Evolutionary conservation across 2,329 filamentous ascomycete species (phyloP).

Genomic region (Immersiporthe knoxdaviesiana): DNA sequence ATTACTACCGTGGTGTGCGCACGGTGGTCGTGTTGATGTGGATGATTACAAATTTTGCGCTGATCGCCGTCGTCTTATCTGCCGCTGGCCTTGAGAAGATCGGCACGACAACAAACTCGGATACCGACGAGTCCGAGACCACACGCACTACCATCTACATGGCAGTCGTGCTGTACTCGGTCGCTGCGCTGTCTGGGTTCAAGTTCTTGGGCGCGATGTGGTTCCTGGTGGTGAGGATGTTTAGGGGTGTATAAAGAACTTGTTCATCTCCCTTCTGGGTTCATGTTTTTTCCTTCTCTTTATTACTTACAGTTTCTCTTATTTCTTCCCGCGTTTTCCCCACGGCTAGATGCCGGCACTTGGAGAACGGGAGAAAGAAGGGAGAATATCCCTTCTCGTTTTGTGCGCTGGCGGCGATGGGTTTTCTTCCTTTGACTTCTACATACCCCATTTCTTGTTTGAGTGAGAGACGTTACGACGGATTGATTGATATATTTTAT

Average conservation of each 20-base stretch:
- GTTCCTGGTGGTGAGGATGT: slow-evolving; percentile 90
- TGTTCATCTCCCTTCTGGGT: not conserved
- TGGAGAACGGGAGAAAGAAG: not conserved
- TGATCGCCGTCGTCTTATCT: slow-evolving; percentile 84
- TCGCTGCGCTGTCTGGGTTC: slow-evolving; percentile 81
- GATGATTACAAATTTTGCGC: slow-evolving; percentile 95
- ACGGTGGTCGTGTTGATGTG: slow-evolving; percentile 89
- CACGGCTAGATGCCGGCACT: not conserved
- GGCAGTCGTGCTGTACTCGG: slow-evolving; percentile 84
- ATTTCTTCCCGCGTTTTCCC: not conserved
- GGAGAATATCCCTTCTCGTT: slow-evolving; percentile 14
- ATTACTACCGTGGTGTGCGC: slow-evolving; percentile 97
- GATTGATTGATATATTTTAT: slow-evolving; percentile 6
- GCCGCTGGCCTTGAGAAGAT: slow-evolving; percentile 79
- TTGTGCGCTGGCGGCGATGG: slow-evolving; percentile 7
- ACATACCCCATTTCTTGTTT: slow-evolving; percentile 7
- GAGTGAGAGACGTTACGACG: slow-evolving; percentile 10
- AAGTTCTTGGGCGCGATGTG: slow-evolving; percentile 87
- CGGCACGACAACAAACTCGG: slow-evolving; percentile 17
- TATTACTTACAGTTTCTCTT: not conserved
- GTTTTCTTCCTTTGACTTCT: slow-evolving; percentile 14
- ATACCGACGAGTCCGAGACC: slow-evolving; percentile 42
- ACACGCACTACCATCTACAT: slow-evolving; percentile 78
- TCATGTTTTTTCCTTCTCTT: not conserved
- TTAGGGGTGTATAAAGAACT: slow-evolving; percentile 67